These are phyloP conservation scores for Artemisia argyi DNA, from an alignment of 129 eudicot genomes.

Conservation along the genomic window DNA sequence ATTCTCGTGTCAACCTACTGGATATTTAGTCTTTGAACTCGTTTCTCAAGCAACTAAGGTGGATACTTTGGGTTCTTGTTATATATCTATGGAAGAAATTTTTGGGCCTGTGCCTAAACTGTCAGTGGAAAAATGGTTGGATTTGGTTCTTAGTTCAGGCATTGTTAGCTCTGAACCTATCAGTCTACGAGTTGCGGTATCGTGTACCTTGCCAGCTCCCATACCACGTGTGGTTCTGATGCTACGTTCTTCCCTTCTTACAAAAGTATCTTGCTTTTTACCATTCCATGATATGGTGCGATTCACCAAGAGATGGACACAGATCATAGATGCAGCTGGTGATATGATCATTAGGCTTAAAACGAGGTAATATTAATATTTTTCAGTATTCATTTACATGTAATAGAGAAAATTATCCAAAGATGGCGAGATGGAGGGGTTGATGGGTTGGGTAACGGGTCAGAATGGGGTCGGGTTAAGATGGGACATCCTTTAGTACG, in stretches of 20 bases:
- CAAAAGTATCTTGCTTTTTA: constrained; percentile 47
- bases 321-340: constrained; percentile 60
- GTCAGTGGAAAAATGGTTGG: constrained; percentile 82
- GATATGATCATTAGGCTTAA: constrained; percentile 64
- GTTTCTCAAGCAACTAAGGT: constrained; percentile 38
- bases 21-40: constrained; percentile 63
- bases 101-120: constrained; percentile 46
- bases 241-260: constrained; percentile 48
- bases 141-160: constrained; percentile 53
- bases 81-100: constrained; percentile 62
- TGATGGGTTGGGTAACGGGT: neutral
- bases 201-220: constrained; percentile 62
- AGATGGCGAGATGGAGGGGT: neutral
- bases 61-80: constrained; percentile 58
- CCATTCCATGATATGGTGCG: constrained; percentile 46
- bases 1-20: constrained; percentile 82
- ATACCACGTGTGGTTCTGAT: constrained; percentile 58
- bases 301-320: constrained; percentile 50
- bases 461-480: neutral
- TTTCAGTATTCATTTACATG: too few species aligned
- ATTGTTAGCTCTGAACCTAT: constrained; percentile 45
- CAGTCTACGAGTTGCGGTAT: constrained; percentile 62
- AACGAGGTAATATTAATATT: too few species aligned
- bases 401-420: neutral
- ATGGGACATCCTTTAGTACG: neutral